A percentile compares a stretch with the other conserved stretches of the same genome.
Conservation (phyloP, 2,329 filamentous ascomycete genomes). For the Macrophomina pseudophaseolina region DNA sequence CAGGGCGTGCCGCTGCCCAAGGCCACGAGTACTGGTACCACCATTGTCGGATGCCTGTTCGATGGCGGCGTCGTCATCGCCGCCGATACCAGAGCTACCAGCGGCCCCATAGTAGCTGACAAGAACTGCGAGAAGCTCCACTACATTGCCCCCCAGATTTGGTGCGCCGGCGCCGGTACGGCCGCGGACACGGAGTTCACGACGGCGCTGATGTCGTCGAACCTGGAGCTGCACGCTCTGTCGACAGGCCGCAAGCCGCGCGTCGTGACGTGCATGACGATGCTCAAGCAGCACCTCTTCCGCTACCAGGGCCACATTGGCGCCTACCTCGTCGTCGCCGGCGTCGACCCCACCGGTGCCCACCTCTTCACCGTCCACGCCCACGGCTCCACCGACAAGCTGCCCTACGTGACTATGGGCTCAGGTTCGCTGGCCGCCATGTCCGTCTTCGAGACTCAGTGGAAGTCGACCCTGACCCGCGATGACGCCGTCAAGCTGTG, state of each 20-base stretch:
- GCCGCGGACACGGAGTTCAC: conserved; percentile 99
- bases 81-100: conserved; percentile 96
- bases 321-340: conserved; percentile 95
- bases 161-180: conserved; percentile 97
- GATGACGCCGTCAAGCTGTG: conserved; percentile 84
- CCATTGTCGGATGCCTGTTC: conserved; percentile 96
- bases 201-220: conserved; percentile 96
- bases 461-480: conserved; percentile 77
- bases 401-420: conserved; percentile 99
- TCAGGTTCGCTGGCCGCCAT: conserved; percentile 95
- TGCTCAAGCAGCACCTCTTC: conserved; percentile 99
- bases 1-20: conserved; percentile 93
- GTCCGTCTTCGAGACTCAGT: conserved; percentile 96
- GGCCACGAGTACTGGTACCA: conserved; percentile 97
- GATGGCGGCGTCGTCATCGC: conserved; percentile 98
- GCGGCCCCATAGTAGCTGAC: conserved; percentile 97
- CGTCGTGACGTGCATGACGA: conserved; percentile 98
- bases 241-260: conserved; percentile 95
- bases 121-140: conserved; percentile 99
- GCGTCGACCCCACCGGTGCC: conserved; percentile 91
- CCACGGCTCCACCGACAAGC: conserved; percentile 97
- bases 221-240: conserved; percentile 95
- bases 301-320: conserved; percentile 97
- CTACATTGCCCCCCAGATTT: conserved; percentile 98
- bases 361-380: conserved; percentile 98